Evolutionary conservation across 768 basidiomycete genomes (phyloP).

Genomic region (Leccinum obscurum): DNA sequence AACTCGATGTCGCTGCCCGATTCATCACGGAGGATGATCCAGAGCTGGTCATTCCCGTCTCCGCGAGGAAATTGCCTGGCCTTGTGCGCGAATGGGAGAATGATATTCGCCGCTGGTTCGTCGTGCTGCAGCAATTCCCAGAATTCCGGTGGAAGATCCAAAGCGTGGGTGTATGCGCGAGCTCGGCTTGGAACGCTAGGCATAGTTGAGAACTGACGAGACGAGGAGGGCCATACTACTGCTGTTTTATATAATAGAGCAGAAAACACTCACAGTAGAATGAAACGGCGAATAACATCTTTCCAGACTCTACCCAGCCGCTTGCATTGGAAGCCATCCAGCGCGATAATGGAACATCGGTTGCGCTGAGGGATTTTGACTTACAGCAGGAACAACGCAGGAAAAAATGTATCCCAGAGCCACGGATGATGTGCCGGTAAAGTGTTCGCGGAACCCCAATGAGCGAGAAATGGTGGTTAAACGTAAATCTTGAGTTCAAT

Average conservation of each 20-base stretch:
- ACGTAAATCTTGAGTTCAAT: background rate
- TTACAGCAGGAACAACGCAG: background rate
- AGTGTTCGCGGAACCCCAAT: slow-evolving; percentile 1
- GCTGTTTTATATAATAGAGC: slow-evolving; percentile 9
- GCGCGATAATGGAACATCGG: slow-evolving; percentile 13
- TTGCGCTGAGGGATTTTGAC: slow-evolving; percentile 1
- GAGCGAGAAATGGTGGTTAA: background rate
- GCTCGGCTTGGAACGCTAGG: slow-evolving; percentile 7
- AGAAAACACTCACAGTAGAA: background rate
- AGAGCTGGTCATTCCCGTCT: slow-evolving; percentile 21
- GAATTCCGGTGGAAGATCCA: slow-evolving; percentile 25
- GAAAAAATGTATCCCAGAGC: slow-evolving; percentile 2
- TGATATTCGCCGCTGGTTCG: slow-evolving; percentile 39
- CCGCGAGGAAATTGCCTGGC: slow-evolving; percentile 10
- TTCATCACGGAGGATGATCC: slow-evolving; percentile 32
- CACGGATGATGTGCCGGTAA: slow-evolving; percentile 12
- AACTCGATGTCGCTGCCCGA: slow-evolving; percentile 29
- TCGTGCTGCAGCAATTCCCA: slow-evolving; percentile 31
- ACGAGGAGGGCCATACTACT: slow-evolving; percentile 13
- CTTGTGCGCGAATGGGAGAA: slow-evolving; percentile 42
- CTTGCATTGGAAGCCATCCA: slow-evolving; percentile 19
- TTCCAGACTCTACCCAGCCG: slow-evolving; percentile 1
- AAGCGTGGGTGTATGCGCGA: slow-evolving; percentile 5
- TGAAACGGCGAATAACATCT: background rate
- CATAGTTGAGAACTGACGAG: slow-evolving; percentile 24